Evolutionary conservation across 805 yeast species (phyloP), one percentile per base, ranked within the genome.

Genomic region (Kodamaea hsintzibuensis): DNA sequence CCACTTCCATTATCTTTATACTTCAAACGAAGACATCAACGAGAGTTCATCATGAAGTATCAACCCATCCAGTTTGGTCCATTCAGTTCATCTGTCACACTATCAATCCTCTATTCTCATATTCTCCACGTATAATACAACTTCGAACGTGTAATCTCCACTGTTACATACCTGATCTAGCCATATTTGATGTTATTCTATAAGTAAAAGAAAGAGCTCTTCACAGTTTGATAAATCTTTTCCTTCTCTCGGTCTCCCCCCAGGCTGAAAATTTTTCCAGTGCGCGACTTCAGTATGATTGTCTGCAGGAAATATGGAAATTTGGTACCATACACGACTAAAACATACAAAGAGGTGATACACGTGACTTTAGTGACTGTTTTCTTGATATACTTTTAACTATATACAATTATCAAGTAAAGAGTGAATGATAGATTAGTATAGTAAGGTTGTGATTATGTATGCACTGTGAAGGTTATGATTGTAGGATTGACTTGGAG

Each of bases 161-260:
- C 39, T 47, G 47, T 49, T 54, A 82, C 86, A 77, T 82, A 82
- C 86, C 87, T 71, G 86, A 80, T 75, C 78, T 82, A 80, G 83
- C 86, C 87, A 83, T 83, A 66, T 76, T 64, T 60, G 57, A 48
- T 49, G 55, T 50, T 40, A 40, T 51, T 52, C 60, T 61, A 56
- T 62, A 56, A 51, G 51, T 54, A n/a, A 25, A 47, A 47, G 42
- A 47, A 48, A 51, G 45, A 51, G 51, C 47, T 51, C 48, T 51
- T 51, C 53, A 25, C 53, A 44, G 49, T 16, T 50, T 40, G 47
- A 51, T 39, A 51, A 51, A 39, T 46, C 42, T 35, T 44, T 47
- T 52, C 47, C 50, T 30, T 30, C 52, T 39, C 44, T 38, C 17
- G 12, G 47, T 4, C 50, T 37, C 42, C 46, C 45, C 44, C 42